A percentile compares a stretch with the other conserved stretches of the same genome.
Conservation (phyloP, 148 eudicot species). For the Mesembryanthemum crystallinum region DNA sequence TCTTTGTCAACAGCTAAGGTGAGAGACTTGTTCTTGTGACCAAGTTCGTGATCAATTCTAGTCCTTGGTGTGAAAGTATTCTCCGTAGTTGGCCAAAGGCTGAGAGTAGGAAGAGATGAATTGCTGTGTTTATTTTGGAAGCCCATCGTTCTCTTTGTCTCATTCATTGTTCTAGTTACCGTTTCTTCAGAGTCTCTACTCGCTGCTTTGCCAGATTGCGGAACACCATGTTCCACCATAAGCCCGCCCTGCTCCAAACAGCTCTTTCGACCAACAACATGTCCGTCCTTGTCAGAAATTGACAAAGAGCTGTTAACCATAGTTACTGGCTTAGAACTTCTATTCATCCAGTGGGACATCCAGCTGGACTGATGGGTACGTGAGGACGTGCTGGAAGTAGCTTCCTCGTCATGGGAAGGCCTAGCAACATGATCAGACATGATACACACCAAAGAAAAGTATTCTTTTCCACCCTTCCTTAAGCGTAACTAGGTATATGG, state of each 20-base stretch:
- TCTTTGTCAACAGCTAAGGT: slow-evolving; percentile 25
- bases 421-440: slow-evolving; percentile 37
- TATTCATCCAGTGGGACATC: slow-evolving; percentile 56
- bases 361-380: slow-evolving; percentile 44
- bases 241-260: slow-evolving; percentile 10
- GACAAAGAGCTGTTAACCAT: slow-evolving; percentile 22
- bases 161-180: slow-evolving; percentile 25
- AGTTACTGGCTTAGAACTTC: slow-evolving; percentile 28
- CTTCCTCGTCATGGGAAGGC: slow-evolving; percentile 32
- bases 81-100: slow-evolving; percentile 5
- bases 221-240: slow-evolving; percentile 25
- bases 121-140: slow-evolving; percentile 5
- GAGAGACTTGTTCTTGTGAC: slow-evolving; percentile 20
- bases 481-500: background rate
- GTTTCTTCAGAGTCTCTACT: slow-evolving; percentile 31
- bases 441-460: background rate
- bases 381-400: slow-evolving; percentile 29
- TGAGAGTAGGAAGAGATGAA: slow-evolving; percentile 15
- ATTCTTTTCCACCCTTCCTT: background rate
- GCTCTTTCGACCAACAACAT: slow-evolving; percentile 13
- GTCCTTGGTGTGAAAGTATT: background rate
- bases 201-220: slow-evolving; percentile 25
- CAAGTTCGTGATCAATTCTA: slow-evolving; percentile 22
- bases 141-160: slow-evolving; percentile 19
- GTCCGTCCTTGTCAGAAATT: slow-evolving; percentile 12